phyloP scores from a whole-genome alignment of 805 yeast species.

The Lipomyces sp. region DNA sequence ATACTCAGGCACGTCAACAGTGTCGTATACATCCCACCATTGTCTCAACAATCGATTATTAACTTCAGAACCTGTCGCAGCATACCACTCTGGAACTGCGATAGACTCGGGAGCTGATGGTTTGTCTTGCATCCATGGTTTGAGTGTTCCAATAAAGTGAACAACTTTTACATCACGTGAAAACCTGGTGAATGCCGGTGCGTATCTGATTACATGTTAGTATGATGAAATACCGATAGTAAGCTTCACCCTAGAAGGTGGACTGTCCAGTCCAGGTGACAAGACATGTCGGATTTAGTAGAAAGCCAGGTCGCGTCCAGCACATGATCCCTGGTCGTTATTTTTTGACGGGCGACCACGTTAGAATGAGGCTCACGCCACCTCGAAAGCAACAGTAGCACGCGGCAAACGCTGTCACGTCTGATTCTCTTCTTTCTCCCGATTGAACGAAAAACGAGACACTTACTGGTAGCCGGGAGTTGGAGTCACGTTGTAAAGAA shows the following conservation, averaged over 20 bases:
- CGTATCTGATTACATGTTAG: constrained; percentile 25
- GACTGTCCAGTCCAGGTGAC: too few species aligned
- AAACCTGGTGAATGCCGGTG: constrained; percentile 68
- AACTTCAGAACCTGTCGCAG: constrained; percentile 9
- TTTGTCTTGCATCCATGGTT: constrained; percentile 47
- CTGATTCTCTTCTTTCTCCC: neutral
- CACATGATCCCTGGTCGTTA: too few species aligned
- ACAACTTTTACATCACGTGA: constrained; percentile 48
- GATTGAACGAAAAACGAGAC: neutral
- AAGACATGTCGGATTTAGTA: too few species aligned
- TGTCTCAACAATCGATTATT: constrained; percentile 25
- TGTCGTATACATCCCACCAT: constrained; percentile 34
- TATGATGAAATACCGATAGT: neutral
- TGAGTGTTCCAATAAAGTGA: constrained; percentile 49
- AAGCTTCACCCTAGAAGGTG: too few species aligned
- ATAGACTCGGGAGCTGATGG: constrained; percentile 17
- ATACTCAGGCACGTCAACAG: neutral
- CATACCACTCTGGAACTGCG: constrained; percentile 22
- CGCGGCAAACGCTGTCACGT: neutral
- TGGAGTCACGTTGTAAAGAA: constrained; percentile 81
- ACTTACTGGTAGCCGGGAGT: constrained; percentile 66
- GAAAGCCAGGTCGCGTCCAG: too few species aligned
- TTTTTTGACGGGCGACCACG: too few species aligned
- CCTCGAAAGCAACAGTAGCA: neutral
- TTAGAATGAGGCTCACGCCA: too few species aligned